Evolutionary conservation across 129 eudicot species (phyloP), one percentile per base, ranked within the genome.

Genomic region (Mikania micrantha): DNA sequence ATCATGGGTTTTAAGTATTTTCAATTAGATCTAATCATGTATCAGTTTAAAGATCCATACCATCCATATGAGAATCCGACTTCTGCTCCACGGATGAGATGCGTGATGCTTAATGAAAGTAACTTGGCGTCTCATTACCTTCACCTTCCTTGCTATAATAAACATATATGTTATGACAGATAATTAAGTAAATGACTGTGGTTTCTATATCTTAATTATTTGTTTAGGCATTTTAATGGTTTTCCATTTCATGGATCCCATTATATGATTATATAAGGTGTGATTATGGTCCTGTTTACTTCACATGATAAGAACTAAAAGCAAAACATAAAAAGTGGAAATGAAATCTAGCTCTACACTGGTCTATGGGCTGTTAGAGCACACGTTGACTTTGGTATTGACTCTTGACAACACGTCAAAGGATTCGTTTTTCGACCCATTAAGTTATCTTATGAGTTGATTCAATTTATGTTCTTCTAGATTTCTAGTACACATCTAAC

Each of bases 61-160:
- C 94, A 94, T 94, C 99, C 99, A 94, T 24, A 94, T 94, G 67
- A 94, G 90, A 70, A 94, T 73, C 9, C 88, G 86, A 34, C 82
- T 94, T 76, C 87, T 87, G 59, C 90, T 94, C 99, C 99, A 94
- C 10, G 99, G 99, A 79, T 94, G 99, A 64, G 95, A 85, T 45
- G 99, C 99, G 49, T 90, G 97, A 74, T 94, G 97, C 59, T 83
- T 72, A 58, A 86, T 88, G 74, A 94, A 94, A 53, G 97, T 94
- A 63, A 85, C 72, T 75, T 87, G 99, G 41, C 99, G 83, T 73
- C 96, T 86, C 96, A 93, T 93, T 67, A 86, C 88, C 78, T 87
- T 94, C 70, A 60, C 81, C 82, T 75, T 84, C 61, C 79, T 84
- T 58, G 85, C 88, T 76, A 64, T 40, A 68, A 75, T 29, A 27